Evolutionary conservation across 2,329 filamentous ascomycete genomes (phyloP).

Genomic region (Dactylellina drechsleri): DNA sequence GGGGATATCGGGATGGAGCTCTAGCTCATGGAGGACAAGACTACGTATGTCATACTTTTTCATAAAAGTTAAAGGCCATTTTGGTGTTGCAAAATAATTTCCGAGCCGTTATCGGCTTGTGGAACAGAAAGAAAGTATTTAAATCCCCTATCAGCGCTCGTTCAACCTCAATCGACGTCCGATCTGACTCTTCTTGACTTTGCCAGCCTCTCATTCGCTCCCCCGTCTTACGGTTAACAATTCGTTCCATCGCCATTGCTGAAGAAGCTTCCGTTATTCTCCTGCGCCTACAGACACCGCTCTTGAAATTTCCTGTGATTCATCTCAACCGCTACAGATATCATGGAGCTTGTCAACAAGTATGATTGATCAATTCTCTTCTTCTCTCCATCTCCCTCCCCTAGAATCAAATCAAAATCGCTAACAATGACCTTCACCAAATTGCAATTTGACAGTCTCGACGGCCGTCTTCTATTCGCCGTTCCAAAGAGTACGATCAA

Average conservation of each 20-base stretch:
- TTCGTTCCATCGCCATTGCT: neutral
- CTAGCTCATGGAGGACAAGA: neutral
- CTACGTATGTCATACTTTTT: conserved; percentile 14
- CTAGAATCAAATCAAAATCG: neutral
- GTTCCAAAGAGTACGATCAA: conserved; percentile 90
- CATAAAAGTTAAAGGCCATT: neutral
- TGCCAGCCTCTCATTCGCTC: neutral
- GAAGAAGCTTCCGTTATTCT: too few species aligned
- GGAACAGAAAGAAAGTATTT: neutral
- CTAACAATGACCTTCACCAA: conserved; percentile 29
- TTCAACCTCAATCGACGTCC: conserved; percentile 2
- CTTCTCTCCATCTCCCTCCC: neutral
- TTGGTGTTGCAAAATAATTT: conserved; percentile 32
- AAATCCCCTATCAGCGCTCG: neutral
- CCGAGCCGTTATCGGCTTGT: conserved; percentile 35
- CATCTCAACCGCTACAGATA: conserved; percentile 6
- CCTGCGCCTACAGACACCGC: too few species aligned
- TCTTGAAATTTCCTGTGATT: too few species aligned
- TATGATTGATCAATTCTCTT: conserved; percentile 1
- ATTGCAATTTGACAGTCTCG: conserved; percentile 67
- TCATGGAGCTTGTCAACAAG: conserved; percentile 47
- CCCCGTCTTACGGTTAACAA: neutral
- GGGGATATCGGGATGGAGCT: neutral
- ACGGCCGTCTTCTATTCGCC: conserved; percentile 88
- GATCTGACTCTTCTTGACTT: neutral